phyloP scores from a whole-genome alignment of 805 yeast species.

The Isabelozyma rhagii region DNA sequence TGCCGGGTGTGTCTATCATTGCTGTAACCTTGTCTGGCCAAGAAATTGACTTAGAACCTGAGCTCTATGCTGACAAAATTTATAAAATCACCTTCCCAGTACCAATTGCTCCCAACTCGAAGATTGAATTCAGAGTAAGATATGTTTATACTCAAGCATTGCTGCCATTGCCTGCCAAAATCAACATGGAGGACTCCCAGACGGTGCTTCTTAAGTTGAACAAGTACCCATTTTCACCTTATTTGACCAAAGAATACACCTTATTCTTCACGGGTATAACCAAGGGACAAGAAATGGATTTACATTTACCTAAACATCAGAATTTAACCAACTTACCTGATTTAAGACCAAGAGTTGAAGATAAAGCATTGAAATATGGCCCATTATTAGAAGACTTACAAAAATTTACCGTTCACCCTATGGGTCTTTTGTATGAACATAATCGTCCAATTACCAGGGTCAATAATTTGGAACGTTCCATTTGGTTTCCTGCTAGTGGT shows the following conservation, averaged over 20 bases:
- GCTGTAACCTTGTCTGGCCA: constrained; percentile 32
- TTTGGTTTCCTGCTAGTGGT: constrained; percentile 88
- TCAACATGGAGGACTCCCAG: constrained; percentile 61
- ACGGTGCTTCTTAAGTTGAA: constrained; percentile 50
- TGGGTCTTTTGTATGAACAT: constrained; percentile 61
- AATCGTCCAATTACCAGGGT: constrained; percentile 64
- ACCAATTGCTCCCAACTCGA: constrained; percentile 65
- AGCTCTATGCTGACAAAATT: constrained; percentile 10
- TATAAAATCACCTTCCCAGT: constrained; percentile 54
- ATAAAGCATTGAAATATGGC: constrained; percentile 49
- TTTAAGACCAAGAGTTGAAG: constrained; percentile 34
- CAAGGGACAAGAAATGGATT: constrained; percentile 44
- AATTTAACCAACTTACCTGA: constrained; percentile 19
- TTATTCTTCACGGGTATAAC: constrained; percentile 44
- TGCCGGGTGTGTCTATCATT: constrained; percentile 40
- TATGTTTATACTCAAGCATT: constrained; percentile 47
- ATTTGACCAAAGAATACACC: constrained; percentile 49
- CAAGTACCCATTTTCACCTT: constrained; percentile 59
- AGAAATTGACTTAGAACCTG: constrained; percentile 15
- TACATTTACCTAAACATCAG: constrained; percentile 17
- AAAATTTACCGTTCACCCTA: constrained; percentile 46
- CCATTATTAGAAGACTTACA: constrained; percentile 43
- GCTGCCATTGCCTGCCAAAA: constrained; percentile 61
- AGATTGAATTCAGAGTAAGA: constrained; percentile 46
- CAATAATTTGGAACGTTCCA: constrained; percentile 59